A percentile compares a stretch with the other conserved stretches of the same genome.
These are phyloP conservation scores for Drechslerella dactyloides DNA, from an alignment of 2,329 filamentous ascomycete genomes.

Conservation along the genomic window DNA sequence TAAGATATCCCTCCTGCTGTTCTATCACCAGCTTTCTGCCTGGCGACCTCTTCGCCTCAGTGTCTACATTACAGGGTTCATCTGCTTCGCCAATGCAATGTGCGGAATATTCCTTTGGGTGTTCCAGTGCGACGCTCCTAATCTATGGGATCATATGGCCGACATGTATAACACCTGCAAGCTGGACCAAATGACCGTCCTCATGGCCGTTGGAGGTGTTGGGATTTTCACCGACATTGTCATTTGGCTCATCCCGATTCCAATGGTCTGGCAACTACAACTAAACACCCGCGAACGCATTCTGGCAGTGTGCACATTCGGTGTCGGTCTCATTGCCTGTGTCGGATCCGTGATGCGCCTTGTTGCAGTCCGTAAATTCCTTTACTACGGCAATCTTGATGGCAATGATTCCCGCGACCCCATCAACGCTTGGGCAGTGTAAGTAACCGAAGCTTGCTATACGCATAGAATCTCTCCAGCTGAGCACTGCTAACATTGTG, in stretches of 20 bases:
- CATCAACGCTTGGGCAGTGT: slow-evolving; percentile 49
- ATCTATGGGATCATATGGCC: slow-evolving; percentile 47
- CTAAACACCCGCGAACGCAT: slow-evolving; percentile 42
- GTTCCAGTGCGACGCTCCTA: slow-evolving; percentile 38
- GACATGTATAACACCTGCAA: slow-evolving; percentile 38
- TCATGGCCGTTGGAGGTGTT: slow-evolving; percentile 46
- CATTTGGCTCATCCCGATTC: slow-evolving; percentile 47
- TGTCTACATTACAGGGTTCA: slow-evolving; percentile 41
- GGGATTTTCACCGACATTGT: slow-evolving; percentile 48
- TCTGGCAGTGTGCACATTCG: slow-evolving; percentile 44
- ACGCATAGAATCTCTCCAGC: background rate
- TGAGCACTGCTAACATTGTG: slow-evolving; percentile 19
- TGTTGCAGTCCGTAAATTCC: slow-evolving; percentile 28
- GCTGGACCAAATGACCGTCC: slow-evolving; percentile 45
- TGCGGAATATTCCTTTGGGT: slow-evolving; percentile 48
- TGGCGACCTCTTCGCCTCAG: slow-evolving; percentile 45
- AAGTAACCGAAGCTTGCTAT: slow-evolving; percentile 16
- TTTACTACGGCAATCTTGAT: slow-evolving; percentile 49
- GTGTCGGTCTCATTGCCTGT: slow-evolving; percentile 43
- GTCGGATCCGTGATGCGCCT: slow-evolving; percentile 42
- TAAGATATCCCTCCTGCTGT: slow-evolving; percentile 41
- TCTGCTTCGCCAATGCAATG: slow-evolving; percentile 46
- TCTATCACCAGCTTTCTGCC: slow-evolving; percentile 46
- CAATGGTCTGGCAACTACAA: slow-evolving; percentile 48
- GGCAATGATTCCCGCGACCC: slow-evolving; percentile 43